These are phyloP conservation scores for Leccinum olivaceopallidum DNA, from an alignment of 768 basidiomycete species.

Conservation along the genomic window DNA sequence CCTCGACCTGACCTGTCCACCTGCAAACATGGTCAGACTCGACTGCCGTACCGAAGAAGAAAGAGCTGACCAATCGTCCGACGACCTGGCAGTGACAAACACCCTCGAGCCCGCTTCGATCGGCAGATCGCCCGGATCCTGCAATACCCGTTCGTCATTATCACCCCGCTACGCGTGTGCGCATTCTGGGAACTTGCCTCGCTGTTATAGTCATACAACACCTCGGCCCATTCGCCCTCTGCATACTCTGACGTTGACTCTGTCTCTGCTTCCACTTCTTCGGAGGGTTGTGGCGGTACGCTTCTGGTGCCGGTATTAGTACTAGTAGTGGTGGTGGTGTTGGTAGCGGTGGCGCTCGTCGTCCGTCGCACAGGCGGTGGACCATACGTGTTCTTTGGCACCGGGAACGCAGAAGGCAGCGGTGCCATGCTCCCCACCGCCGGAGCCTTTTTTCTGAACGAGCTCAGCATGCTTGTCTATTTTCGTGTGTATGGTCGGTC, in stretches of 20 bases:
- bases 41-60: background rate
- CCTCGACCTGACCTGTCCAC: constrained; percentile 69
- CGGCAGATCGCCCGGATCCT: constrained; percentile 72
- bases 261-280: constrained; percentile 28
- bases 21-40: constrained; percentile 34
- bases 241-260: constrained; percentile 1
- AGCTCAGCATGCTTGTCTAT: constrained; percentile 23
- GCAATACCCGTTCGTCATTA: background rate
- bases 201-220: constrained; percentile 71
- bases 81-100: constrained; percentile 63
- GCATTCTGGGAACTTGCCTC: constrained; percentile 37
- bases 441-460: constrained; percentile 19
- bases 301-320: background rate
- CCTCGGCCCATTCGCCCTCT: constrained; percentile 76
- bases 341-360: background rate
- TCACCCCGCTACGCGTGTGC: too few species aligned
- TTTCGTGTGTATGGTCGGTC: background rate
- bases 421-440: constrained; percentile 43
- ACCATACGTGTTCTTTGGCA: constrained; percentile 46
- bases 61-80: constrained; percentile 69
- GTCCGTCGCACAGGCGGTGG: constrained; percentile 54
- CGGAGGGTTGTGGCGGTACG: constrained; percentile 5
- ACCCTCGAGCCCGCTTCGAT: constrained; percentile 59
- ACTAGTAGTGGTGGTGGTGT: background rate
- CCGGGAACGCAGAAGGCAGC: constrained; percentile 39